Evolutionary conservation across 768 basidiomycete genomes (phyloP).

Genomic region (Lactarius evosmus): DNA sequence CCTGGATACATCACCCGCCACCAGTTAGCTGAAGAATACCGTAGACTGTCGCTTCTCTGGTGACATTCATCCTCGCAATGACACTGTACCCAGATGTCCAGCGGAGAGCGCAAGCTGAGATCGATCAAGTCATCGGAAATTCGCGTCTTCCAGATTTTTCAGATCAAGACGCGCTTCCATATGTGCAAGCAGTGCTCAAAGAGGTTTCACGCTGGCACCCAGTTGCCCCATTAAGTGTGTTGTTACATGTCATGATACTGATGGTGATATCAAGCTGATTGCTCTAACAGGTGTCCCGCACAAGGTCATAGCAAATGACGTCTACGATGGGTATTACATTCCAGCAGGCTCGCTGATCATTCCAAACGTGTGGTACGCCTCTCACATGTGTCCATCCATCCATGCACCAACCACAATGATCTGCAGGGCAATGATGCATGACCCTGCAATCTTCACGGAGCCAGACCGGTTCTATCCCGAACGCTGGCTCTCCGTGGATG

Average conservation of each 20-base stretch:
- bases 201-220: background rate
- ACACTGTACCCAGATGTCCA: background rate
- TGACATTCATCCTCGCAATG: background rate
- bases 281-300: background rate
- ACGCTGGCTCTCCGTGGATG: background rate
- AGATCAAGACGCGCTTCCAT: background rate
- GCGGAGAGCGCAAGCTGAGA: background rate
- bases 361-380: background rate
- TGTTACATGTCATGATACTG: background rate
- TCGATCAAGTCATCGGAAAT: background rate
- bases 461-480: background rate
- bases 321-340: background rate
- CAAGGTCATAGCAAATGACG: background rate
- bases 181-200: background rate
- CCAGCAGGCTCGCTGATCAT: background rate
- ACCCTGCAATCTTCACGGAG: background rate
- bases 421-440: background rate
- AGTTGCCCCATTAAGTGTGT: background rate
- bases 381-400: background rate
- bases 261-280: background rate
- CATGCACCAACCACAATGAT: background rate
- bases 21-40: background rate
- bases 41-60: background rate
- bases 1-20: no score
- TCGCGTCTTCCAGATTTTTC: background rate